Evolutionary conservation across 2,329 filamentous ascomycete species (phyloP), one percentile per base, ranked within the genome.

Genomic region (Endothia cerciana): DNA sequence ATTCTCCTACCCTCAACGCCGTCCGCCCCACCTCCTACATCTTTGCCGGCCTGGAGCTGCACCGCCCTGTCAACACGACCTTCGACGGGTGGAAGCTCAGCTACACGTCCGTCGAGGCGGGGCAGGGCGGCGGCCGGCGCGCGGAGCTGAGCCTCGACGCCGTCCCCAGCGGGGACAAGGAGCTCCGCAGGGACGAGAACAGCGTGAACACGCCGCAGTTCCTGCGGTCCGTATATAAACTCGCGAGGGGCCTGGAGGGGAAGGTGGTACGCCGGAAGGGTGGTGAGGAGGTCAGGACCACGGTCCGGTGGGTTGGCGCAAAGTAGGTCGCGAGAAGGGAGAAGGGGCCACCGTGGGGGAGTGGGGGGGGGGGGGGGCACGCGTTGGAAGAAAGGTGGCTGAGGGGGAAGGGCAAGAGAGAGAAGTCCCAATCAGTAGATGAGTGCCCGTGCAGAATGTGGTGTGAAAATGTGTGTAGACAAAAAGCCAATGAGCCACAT

Each of bases 1-100:
- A 2, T n/a, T 43, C n/a, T 5, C 41, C 64, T n/a, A n/a, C 38
- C 41, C 58, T 38, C 51, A 64, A 68, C 51, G 43, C 53, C 41
- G 30, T 64, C 66, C 71, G 15, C 40, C 30, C 45, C 7, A 47
- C 56, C 17, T 66, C 66, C 40, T 82, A 82, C 74, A 68, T 78
- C 19, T 85, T 87, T 72, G 77, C 78, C 58, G 83, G 84, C 8
- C 76, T 86, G 1, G 84, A 88, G 70, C 76, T 87, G 47, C 83
- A 81, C 56, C 82, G 83, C 65, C 74, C 77, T 30, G 74, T 82
- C 57, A 75, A 81, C 11, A 74, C 80, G 47, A 72, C 77, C 2
- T 82, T 80, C 73, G 68, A 76, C 7, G 79, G 77, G 53, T 80
- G 83, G 74, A 80, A 73, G 13, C 74, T 88, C 10, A 78, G 77